Base-by-base conservation (phyloP, 2,329 filamentous ascomycete species). In the Sarocladium oryzae region DNA sequence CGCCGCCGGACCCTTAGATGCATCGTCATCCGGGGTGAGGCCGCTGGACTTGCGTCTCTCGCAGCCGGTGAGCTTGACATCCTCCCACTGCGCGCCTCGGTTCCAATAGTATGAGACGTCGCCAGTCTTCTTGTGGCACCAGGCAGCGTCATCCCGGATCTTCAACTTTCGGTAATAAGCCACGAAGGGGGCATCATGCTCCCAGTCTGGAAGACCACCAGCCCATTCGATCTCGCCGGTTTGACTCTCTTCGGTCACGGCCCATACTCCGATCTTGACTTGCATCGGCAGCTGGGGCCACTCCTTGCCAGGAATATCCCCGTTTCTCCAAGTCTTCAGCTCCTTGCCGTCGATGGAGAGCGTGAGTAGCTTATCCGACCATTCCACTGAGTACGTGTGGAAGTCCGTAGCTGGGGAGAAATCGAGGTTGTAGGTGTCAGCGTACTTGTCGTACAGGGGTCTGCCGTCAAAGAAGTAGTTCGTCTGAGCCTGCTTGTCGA, bases 401-500 rank as follows among this genome's bases (percentile, higher is more conserved):
- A 73, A 76, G 23, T 59, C 60, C 48, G 63, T 52, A 41, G 71
- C 66, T 9, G 63, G 56, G 49, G 70, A 67, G 50, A 65, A 65
- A 40, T 58, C 50, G 41, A 83, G 68, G 23, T 66, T 58, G 62
- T 78, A 71, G 36, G 68, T 77, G 45, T 73, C 70, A 57, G 77
- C 73, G 59, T 73, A 77, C 33, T 69, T 70, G 43, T 73, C 73
- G 24, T 70, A 76, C 54, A 81, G 71, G 37, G 78, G 79, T 62
- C 62, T 54, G 52, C 84, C 84, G 70, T 88, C 85, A 65, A 82
- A 81, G 63, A 86, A 87, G 71, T 91, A 95, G 71, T 95, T 95
- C 57, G 79, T 83, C 65, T 92, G 87, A 2, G 88, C 87, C 60
- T 89, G 73, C 18, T 72, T 70, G 49, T 60, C 55, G 45, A 53